phyloP scores from a whole-genome alignment of 2,329 filamentous ascomycete genomes.

The Arthroderma sp. region DNA sequence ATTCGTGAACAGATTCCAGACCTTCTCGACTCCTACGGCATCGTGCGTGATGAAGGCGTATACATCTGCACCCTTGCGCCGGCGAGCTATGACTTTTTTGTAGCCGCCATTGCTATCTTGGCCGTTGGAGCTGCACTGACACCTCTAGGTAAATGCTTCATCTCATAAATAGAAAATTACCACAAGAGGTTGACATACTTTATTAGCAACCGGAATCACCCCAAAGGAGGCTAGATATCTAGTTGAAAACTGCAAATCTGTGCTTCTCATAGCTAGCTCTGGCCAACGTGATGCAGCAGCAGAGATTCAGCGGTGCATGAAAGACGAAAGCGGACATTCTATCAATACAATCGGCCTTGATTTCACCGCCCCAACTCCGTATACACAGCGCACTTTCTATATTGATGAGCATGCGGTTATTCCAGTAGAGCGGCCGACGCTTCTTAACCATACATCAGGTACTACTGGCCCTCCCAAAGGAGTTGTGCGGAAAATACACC shows the following conservation, averaged over 20 bases:
- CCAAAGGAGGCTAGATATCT: neutral
- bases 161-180: neutral
- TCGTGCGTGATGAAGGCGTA: neutral
- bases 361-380: neutral
- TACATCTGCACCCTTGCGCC: constrained; percentile 35
- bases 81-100: constrained; percentile 38
- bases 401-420: neutral
- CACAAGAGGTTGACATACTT: neutral
- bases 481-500: constrained; percentile 19
- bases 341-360: neutral
- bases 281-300: neutral
- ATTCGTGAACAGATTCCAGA: neutral
- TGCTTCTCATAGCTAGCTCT: neutral
- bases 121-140: constrained; percentile 38
- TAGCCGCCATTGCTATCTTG: constrained; percentile 37
- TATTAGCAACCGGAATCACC: neutral
- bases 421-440: constrained; percentile 1
- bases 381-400: neutral
- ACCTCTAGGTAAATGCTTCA: constrained; percentile 24
- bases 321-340: neutral
- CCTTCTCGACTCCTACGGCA: neutral
- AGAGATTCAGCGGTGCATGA: neutral
- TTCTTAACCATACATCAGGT: constrained; percentile 38
- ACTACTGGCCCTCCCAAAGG: constrained; percentile 37
- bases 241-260: neutral